Base-by-base conservation (phyloP, 2,329 filamentous ascomycete genomes). In the Aspergillus uvarum region DNA sequence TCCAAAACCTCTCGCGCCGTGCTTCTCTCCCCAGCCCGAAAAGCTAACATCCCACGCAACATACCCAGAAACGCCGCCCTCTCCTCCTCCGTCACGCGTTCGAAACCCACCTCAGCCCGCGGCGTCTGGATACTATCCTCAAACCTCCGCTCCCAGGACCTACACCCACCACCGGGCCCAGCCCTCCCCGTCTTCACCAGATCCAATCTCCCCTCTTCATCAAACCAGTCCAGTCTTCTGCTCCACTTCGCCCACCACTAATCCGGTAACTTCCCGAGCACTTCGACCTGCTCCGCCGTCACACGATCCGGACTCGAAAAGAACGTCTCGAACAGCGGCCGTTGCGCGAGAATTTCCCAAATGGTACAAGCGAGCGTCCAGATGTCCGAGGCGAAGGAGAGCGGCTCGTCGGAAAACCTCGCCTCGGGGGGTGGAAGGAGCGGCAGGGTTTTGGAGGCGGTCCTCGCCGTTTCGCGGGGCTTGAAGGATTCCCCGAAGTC, bases 281-380 rank as follows among this genome's bases (percentile, higher is more conserved):
- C 59, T 32, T 73, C 66, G 42, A 74, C 64, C 61, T 73, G 70
- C 55, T 74, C 62, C 8, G 59, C 54, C 7, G 66, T 72, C 8
- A 70, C 63, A 4, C 68, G 62, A 47, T 74, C 70, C 11, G 59
- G 54, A 10, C 59, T 62, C 24, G 66, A 31, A 6, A 64, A 61
- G 42, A 71, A 67, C 1, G 62, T 62, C 5, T 68, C 68, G 54
- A 74, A 70, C 42, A 74, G 64, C 19, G 69, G 59, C 29, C 67
- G 63, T 21, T 68, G 62, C 14, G 67, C 70, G 29, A 79, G 56
- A n/a, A 78, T 66, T 31, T 69, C 72, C 63, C 71, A 79, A 26
- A 78, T 74, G 0, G 67, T 65, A 60, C 75, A 79, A 1, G 68
- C 71, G 22, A 79, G 69, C 32, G 70, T 76, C 32, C 74, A 78